Evolutionary conservation across 257 asterid species (phyloP).

Genomic region (Ilex asprella): DNA sequence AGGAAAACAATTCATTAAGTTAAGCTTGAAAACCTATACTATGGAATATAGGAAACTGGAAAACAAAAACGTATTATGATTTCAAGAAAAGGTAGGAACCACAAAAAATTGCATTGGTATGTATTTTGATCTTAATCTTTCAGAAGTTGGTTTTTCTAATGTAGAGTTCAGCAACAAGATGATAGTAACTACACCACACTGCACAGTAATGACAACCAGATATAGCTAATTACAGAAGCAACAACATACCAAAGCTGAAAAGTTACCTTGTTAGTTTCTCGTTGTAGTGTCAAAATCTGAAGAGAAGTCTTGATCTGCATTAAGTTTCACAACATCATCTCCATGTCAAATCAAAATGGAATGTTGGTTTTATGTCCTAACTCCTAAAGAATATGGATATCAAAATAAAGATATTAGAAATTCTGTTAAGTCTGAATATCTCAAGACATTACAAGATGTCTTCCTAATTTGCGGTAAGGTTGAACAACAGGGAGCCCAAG

Average conservation of each 20-base stretch:
- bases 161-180: no score
- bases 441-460: slow-evolving; percentile 54
- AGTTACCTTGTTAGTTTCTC: slow-evolving; percentile 83
- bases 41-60: background rate
- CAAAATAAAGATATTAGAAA: background rate
- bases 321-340: slow-evolving; percentile 14
- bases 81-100: no score
- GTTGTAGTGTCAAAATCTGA: slow-evolving; percentile 80
- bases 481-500: slow-evolving; percentile 99
- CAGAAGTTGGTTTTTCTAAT: no score
- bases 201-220: no score
- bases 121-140: no score
- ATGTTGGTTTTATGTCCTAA: background rate
- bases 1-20: background rate
- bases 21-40: background rate
- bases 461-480: slow-evolving; percentile 89
- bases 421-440: slow-evolving; percentile 1
- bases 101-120: no score
- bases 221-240: background rate
- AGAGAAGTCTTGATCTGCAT: slow-evolving; percentile 96
- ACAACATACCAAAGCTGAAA: background rate
- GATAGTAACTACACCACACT: no score
- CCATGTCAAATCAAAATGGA: slow-evolving; percentile 6
- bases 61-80: no score
- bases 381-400: no score